These are phyloP conservation scores for Oehlia diaphana DNA, from an alignment of 192 early-diverging fungal genomes.

Conservation along the genomic window DNA sequence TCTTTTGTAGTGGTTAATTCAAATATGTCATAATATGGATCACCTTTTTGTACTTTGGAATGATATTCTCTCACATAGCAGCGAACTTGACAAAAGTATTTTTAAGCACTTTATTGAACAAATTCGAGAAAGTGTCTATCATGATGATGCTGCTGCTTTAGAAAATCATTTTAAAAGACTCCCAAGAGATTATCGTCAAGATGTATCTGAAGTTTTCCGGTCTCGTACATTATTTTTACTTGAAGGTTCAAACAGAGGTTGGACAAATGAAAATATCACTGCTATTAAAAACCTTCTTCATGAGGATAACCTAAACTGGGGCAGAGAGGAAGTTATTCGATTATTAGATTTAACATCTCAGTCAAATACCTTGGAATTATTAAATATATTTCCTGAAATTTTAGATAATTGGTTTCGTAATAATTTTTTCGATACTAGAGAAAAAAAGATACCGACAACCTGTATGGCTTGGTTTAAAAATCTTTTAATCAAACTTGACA, in stretches of 20 bases:
- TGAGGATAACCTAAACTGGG: no score
- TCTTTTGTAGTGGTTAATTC: constrained; percentile 5
- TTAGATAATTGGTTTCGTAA: neutral
- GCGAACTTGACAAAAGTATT: neutral
- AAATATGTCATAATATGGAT: neutral
- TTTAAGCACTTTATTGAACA: neutral
- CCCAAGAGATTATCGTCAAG: no score
- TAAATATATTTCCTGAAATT: neutral
- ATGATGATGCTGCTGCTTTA: neutral
- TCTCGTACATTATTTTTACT: no score
- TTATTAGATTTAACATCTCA: neutral
- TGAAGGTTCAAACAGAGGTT: no score
- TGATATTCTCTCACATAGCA: neutral
- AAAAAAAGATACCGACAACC: neutral
- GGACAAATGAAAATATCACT: no score
- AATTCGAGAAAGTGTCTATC: neutral
- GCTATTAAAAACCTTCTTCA: no score
- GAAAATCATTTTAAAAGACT: no score
- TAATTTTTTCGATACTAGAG: neutral
- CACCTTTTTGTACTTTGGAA: neutral
- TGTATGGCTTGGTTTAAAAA: neutral
- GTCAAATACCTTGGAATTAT: neutral
- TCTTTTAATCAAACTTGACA: neutral
- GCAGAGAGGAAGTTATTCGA: no score
- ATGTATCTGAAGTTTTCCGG: no score